phyloP scores from a whole-genome alignment of 2,329 filamentous ascomycete species.

The Fusarium sp. region DNA sequence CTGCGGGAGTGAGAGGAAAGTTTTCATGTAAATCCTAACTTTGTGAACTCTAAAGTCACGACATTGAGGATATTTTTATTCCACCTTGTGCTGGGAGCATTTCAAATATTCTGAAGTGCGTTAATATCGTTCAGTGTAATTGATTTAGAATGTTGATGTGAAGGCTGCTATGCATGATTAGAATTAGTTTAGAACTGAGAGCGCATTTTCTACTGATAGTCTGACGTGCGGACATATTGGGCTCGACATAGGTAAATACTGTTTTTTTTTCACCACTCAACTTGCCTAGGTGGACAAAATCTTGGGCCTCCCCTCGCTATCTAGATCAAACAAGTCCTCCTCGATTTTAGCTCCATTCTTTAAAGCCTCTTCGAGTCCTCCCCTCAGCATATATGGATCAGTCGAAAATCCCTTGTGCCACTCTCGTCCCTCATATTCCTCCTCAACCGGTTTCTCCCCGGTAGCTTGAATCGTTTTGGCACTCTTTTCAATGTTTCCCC shows the following conservation, averaged over 20 bases:
- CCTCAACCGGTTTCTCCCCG: constrained; percentile 47
- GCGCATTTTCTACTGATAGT: background rate
- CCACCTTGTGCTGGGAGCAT: background rate
- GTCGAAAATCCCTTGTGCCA: constrained; percentile 48
- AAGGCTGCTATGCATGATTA: background rate
- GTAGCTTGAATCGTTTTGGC: constrained; percentile 42
- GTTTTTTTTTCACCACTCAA: too few species aligned
- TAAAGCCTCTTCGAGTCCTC: constrained; percentile 35
- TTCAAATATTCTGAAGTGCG: background rate
- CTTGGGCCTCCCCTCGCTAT: constrained; percentile 11
- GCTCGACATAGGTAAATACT: background rate
- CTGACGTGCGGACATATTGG: background rate
- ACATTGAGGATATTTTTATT: background rate
- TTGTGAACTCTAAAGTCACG: too few species aligned
- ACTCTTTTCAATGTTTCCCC: constrained; percentile 47
- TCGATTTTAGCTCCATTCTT: constrained; percentile 22
- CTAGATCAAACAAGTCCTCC: constrained; percentile 16
- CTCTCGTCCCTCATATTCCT: constrained; percentile 47
- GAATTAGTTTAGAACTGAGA: too few species aligned
- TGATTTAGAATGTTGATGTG: background rate
- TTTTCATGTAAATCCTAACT: constrained; percentile 1
- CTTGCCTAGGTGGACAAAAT: background rate
- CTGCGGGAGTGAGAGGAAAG: constrained; percentile 15
- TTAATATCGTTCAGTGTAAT: background rate
- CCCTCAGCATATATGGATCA: constrained; percentile 45